Evolutionary conservation across 176 grass and related monocot species (phyloP).

Genomic region (Oryza meyeriana): DNA sequence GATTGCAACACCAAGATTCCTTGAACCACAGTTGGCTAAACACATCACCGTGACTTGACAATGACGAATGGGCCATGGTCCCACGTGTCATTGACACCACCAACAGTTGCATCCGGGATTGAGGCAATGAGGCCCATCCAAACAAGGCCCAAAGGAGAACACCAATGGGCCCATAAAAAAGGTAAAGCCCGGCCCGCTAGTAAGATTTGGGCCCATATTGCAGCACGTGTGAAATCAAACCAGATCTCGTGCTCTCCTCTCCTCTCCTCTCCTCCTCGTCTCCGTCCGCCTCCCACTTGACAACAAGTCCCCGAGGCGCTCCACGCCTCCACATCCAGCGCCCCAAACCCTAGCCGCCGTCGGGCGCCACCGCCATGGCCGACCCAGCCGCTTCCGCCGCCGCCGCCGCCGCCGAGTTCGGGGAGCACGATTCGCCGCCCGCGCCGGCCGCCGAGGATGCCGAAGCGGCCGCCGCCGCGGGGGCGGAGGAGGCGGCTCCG

Average conservation of each 20-base stretch:
- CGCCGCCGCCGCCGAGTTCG: slow-evolving; percentile 22
- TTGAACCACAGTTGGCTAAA: no score
- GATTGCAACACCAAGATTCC: no score
- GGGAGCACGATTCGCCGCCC: not conserved
- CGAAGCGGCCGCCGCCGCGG: not conserved
- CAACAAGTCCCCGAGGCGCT: not conserved
- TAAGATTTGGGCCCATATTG: not conserved
- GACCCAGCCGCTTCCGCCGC: slow-evolving; percentile 21
- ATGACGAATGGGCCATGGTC: no score
- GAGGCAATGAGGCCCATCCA: not conserved
- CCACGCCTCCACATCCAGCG: slow-evolving; percentile 23
- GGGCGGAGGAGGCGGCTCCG: slow-evolving; percentile 14
- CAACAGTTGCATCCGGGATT: no score
- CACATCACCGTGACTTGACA: no score
- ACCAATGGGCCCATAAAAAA: not conserved
- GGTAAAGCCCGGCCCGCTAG: not conserved
- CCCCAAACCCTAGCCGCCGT: slow-evolving; percentile 48
- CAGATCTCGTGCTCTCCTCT: slow-evolving; percentile 27
- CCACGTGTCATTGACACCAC: no score
- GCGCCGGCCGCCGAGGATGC: not conserved
- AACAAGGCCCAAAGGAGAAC: not conserved
- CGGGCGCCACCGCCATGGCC: slow-evolving; percentile 34
- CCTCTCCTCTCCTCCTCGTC: not conserved
- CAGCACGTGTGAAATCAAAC: not conserved
- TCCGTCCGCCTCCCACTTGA: not conserved